Base-by-base conservation (phyloP, 192 early-diverging fungal species). In the Backusella luteola region DNA sequence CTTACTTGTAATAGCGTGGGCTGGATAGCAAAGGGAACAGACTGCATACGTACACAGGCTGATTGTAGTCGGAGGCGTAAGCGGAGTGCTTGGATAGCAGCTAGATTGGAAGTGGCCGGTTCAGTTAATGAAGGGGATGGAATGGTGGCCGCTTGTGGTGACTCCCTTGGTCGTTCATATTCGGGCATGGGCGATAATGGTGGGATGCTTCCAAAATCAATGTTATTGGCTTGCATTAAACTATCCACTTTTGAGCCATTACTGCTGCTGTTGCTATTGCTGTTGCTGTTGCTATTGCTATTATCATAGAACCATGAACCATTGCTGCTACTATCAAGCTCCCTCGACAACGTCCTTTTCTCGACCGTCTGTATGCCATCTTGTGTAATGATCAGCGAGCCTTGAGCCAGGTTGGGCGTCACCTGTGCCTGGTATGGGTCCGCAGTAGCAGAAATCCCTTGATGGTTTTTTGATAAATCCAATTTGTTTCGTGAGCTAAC, bases 1-100 rank as follows among this genome's bases (percentile, higher is more conserved):
- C 15, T 36, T 78, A 81, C 80, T 73, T 81, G 80, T n/a, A 81
- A 34, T 9, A 73, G 29, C 46, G 80, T 77, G 7, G 80, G 80
- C 44, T 77, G 71, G 35, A 72, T 67, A 19, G 73, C 67, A 49
- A 46, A 71, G 0, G 76, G 73, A 63, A 74, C 41, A 8, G 68
- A 63, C 6, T 77, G 32, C 53, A 73, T 73, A 67, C 70, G 73
- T 67, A 75, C 46, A 52, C 53, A 72, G 1, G 77, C 69, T 7
- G 77, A 74, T 39, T 75, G 76, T 32, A 78, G 42, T 19, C 73
- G 67, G n/a, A 81, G 35, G 8, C 77, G 38, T 21, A 81, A 52
- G 14, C 76, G 76, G 5, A 81, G 52, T n/a, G 73, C 41, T 75
- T 81, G 80, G 59, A 75, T 73, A 2, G 80, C 80, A 19, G 76